Evolutionary conservation across 1,139 yeast genomes (phyloP).

Genomic region (Arxiozyma telluris): DNA sequence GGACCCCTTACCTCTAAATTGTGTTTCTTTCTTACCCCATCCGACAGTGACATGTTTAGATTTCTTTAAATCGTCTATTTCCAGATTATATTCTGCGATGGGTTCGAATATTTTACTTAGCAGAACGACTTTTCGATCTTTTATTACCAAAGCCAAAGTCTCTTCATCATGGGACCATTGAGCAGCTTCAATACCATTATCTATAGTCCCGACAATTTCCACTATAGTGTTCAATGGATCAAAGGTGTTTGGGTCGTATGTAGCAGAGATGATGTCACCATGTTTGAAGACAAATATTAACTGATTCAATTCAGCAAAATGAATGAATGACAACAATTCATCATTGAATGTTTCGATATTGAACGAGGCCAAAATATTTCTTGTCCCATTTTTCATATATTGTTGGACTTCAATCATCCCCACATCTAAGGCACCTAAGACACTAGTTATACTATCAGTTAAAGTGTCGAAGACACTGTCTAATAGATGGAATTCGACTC

Average conservation of each 20-base stretch:
- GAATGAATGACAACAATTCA: slow-evolving; percentile 43
- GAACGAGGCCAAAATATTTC: slow-evolving; percentile 48
- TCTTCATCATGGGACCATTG: slow-evolving; percentile 92
- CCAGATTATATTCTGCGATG: slow-evolving; percentile 52
- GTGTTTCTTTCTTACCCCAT: slow-evolving; percentile 98
- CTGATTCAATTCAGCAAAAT: slow-evolving; percentile 57
- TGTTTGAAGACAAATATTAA: slow-evolving; percentile 51
- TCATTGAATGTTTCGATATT: slow-evolving; percentile 35
- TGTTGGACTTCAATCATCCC: slow-evolving; percentile 52
- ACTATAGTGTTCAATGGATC: slow-evolving; percentile 49
- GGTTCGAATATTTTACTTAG: slow-evolving; percentile 77
- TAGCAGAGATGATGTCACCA: slow-evolving; percentile 63
- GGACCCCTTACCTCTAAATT: slow-evolving; percentile 90
- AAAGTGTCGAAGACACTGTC: slow-evolving; percentile 67
- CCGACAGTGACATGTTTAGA: slow-evolving; percentile 93
- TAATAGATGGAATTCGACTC: slow-evolving; percentile 17
- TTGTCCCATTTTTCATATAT: slow-evolving; percentile 50
- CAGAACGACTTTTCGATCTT: slow-evolving; percentile 51
- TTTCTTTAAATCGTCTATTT: slow-evolving; percentile 55
- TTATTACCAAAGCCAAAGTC: slow-evolving; percentile 60
- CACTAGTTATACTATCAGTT: slow-evolving; percentile 63
- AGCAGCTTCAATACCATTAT: slow-evolving; percentile 65
- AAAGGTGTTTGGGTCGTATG: slow-evolving; percentile 41
- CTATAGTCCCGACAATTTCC: slow-evolving; percentile 80
- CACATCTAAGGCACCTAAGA: slow-evolving; percentile 52